phyloP scores from a whole-genome alignment of 2,329 filamentous ascomycete genomes.

The Teratosphaeriaceae sp. region DNA sequence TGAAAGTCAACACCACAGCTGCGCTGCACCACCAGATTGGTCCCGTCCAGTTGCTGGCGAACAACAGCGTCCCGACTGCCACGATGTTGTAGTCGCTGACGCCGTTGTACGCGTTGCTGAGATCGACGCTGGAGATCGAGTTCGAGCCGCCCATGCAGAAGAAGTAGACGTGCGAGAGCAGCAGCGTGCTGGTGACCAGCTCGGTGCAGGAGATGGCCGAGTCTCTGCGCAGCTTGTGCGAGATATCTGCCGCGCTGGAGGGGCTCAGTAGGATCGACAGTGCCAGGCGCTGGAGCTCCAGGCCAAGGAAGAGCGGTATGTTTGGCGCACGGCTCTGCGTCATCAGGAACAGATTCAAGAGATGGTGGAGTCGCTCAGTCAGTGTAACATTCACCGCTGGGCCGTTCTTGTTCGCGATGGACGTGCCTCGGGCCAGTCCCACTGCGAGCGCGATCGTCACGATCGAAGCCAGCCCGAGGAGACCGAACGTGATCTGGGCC shows the following conservation, averaged over 20 bases:
- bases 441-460: slow-evolving; percentile 21
- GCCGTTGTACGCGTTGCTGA: slow-evolving; percentile 94
- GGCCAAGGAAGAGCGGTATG: slow-evolving; percentile 75
- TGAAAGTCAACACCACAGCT: slow-evolving; percentile 41
- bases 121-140: slow-evolving; percentile 89
- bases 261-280: slow-evolving; percentile 19
- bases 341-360: slow-evolving; percentile 71
- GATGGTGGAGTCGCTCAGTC: slow-evolving; percentile 48
- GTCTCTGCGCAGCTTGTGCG: slow-evolving; percentile 2
- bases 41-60: slow-evolving; percentile 85
- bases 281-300: slow-evolving; percentile 49
- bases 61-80: slow-evolving; percentile 77
- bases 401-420: slow-evolving; percentile 2
- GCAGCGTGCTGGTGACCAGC: slow-evolving; percentile 61
- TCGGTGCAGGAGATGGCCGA: slow-evolving; percentile 6
- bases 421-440: slow-evolving; percentile 10
- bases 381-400: slow-evolving; percentile 17
- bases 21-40: slow-evolving; percentile 80
- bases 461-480: slow-evolving; percentile 27
- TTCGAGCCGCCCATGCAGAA: slow-evolving; percentile 90
- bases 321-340: slow-evolving; percentile 84
- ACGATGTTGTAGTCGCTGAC: slow-evolving; percentile 71
- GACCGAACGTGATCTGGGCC: slow-evolving; percentile 32
- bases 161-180: slow-evolving; percentile 77
- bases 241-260: neutral